Percentiles rank a stretch among this genome's conserved stretches.
phyloP scores from a whole-genome alignment of 2,329 filamentous ascomycete genomes.

The Fusarium nematophilum region DNA sequence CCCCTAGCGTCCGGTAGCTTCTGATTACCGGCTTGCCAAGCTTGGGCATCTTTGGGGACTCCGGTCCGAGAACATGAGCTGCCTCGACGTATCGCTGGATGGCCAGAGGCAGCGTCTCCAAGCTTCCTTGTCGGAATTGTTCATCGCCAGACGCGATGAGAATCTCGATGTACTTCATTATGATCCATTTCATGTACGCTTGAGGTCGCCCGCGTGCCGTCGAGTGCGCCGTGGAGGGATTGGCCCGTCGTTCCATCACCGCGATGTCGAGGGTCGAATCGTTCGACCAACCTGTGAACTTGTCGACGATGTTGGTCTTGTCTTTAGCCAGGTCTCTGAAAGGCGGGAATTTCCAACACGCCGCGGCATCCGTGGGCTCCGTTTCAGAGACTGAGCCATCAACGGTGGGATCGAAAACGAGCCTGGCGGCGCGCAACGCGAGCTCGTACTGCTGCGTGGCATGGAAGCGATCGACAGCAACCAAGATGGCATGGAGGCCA shows the following conservation, averaged over 20 bases:
- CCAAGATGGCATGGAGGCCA: neutral
- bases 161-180: conserved; percentile 21
- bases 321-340: neutral
- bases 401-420: conserved; percentile 7
- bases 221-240: neutral
- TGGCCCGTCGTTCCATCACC: neutral
- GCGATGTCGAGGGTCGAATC: neutral
- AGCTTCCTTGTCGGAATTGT: too few relatives aligned
- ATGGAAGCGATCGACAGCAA: neutral
- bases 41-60: too few relatives aligned
- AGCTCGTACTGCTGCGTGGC: conserved; percentile 5
- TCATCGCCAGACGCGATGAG: conserved; percentile 21
- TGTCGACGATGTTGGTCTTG: neutral
- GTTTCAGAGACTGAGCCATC: too few relatives aligned
- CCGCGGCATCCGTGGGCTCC: too few relatives aligned
- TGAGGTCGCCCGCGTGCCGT: neutral
- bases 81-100: too few relatives aligned
- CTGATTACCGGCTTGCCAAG: too few relatives aligned
- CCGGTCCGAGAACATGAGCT: too few relatives aligned
- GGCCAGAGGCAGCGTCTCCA: too few relatives aligned
- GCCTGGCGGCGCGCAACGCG: neutral
- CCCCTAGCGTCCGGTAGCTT: too few relatives aligned
- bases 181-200: conserved; percentile 22
- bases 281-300: neutral
- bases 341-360: conserved; percentile 1